Percentiles rank a stretch among this genome's conserved stretches.
Conservation (phyloP, 208 protist genomes). For the Wallacemonas collosoma region DNA sequence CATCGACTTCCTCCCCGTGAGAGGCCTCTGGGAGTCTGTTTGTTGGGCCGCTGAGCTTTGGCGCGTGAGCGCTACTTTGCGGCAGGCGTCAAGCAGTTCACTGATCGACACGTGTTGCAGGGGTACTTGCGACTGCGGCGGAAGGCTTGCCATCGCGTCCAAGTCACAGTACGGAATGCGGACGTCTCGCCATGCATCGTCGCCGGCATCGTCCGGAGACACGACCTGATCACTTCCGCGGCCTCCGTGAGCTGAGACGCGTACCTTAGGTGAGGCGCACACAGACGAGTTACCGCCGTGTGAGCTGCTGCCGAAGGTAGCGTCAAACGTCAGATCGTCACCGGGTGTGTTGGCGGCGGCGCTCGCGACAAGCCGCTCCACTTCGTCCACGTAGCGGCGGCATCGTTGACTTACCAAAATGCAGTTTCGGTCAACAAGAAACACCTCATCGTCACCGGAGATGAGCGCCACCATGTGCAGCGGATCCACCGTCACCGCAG, state of each 20-base stretch:
- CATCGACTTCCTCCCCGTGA: constrained; percentile 1
- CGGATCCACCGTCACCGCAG: constrained; percentile 25
- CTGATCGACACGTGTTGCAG: constrained; percentile 1
- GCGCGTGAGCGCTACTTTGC: background rate
- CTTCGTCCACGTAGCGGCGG: constrained; percentile 24
- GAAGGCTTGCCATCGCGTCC: background rate
- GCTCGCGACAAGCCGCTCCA: constrained; percentile 25
- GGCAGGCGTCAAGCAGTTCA: constrained; percentile 12
- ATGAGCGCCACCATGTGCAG: constrained; percentile 54
- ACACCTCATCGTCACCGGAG: constrained; percentile 57
- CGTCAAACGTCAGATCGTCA: background rate
- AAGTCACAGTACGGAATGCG: constrained; percentile 8
- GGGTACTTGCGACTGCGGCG: background rate
- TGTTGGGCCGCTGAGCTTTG: background rate
- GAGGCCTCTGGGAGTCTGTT: constrained; percentile 1
- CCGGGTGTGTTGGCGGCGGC: constrained; percentile 4
- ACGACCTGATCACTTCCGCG: background rate
- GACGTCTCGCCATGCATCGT: background rate
- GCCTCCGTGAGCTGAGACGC: background rate
- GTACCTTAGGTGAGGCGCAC: constrained; percentile 2
- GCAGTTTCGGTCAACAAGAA: constrained; percentile 73
- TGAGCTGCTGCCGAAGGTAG: constrained; percentile 7
- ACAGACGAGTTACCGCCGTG: constrained; percentile 10
- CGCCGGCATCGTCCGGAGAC: background rate
- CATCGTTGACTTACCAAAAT: constrained; percentile 55